Percentiles rank a stretch among this genome's conserved stretches.
Evolutionary conservation across 2,329 filamentous ascomycete species (phyloP).

Genomic region (Fusarium marasasianum): DNA sequence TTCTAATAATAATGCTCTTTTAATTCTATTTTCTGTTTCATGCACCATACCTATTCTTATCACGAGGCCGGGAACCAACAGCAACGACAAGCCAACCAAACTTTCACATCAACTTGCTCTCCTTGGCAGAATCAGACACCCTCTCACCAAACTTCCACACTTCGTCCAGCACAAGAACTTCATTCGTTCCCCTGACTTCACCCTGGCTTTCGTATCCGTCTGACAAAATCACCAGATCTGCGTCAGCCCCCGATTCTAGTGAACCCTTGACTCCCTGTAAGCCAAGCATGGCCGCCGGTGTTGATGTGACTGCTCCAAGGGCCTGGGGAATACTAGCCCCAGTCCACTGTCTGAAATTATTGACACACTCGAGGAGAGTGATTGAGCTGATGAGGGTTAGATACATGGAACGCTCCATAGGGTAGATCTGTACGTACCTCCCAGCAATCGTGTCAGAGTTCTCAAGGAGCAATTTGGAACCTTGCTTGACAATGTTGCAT

Average conservation of each 20-base stretch:
- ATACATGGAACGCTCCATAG: not conserved
- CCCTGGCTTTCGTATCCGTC: slow-evolving; percentile 51
- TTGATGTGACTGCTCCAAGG: slow-evolving; percentile 76
- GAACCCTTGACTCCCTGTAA: slow-evolving; percentile 73
- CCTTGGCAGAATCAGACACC: slow-evolving; percentile 49
- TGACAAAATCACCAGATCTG: slow-evolving; percentile 74
- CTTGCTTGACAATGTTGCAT: slow-evolving; percentile 73
- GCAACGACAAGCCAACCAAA: not conserved
- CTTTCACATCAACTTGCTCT: slow-evolving; percentile 25
- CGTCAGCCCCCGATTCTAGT: slow-evolving; percentile 70
- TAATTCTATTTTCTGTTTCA: slow-evolving; percentile 3
- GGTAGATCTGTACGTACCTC: slow-evolving; percentile 60
- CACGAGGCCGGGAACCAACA: not conserved
- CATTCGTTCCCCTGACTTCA: slow-evolving; percentile 51
- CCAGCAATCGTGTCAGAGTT: slow-evolving; percentile 83
- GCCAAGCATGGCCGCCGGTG: slow-evolving; percentile 80
- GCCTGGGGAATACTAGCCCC: slow-evolving; percentile 74
- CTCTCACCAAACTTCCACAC: slow-evolving; percentile 81
- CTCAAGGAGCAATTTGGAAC: slow-evolving; percentile 77
- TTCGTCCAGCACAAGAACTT: slow-evolving; percentile 72
- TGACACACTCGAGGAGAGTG: slow-evolving; percentile 82
- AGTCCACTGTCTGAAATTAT: slow-evolving; percentile 82
- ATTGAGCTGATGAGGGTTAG: slow-evolving; percentile 61
- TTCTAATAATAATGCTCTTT: slow-evolving; percentile 5
- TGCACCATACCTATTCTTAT: slow-evolving; percentile 19